phyloP scores from a whole-genome alignment of 106 monocot genomes.

The Allium sativum region DNA sequence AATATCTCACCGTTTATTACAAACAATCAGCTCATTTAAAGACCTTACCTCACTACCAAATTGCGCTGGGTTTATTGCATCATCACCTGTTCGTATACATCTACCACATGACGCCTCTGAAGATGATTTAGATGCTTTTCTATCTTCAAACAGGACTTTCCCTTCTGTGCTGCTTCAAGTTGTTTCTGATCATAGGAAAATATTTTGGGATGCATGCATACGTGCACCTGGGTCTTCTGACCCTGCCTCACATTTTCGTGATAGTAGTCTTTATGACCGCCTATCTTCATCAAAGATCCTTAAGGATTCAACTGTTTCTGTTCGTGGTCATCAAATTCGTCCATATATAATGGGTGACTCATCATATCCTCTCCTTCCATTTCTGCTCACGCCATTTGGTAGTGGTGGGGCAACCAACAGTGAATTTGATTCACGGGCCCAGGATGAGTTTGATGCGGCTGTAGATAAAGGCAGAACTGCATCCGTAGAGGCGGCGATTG shows the following conservation, averaged over 20 bases:
- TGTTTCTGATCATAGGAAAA: constrained; percentile 40
- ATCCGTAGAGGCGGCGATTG: constrained; percentile 30
- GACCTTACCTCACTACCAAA: constrained; percentile 36
- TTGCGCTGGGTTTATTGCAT: constrained; percentile 27
- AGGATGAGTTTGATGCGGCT: constrained; percentile 36
- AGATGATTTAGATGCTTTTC: constrained; percentile 8
- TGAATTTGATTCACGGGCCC: constrained; percentile 5
- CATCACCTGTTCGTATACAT: constrained; percentile 24
- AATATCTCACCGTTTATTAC: constrained; percentile 24
- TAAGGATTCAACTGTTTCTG: constrained; percentile 16
- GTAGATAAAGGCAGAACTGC: constrained; percentile 17
- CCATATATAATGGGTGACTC: constrained; percentile 47
- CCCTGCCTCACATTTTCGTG: constrained; percentile 48
- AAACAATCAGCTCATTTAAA: constrained; percentile 24
- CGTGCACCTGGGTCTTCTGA: constrained; percentile 47
- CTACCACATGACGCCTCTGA: constrained; percentile 3
- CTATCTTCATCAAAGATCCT: constrained; percentile 25
- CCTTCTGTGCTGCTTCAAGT: constrained; percentile 62
- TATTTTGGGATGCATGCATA: constrained; percentile 59
- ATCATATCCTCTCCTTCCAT: constrained; percentile 45
- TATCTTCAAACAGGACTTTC: constrained; percentile 26
- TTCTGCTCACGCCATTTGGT: constrained; percentile 45
- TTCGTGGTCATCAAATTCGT: constrained; percentile 24
- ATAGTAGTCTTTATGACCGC: constrained; percentile 41
- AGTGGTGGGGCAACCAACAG: neutral